Evolutionary conservation across 2,329 filamentous ascomycete genomes (phyloP).

Genomic region (Hypoxylon sp.): DNA sequence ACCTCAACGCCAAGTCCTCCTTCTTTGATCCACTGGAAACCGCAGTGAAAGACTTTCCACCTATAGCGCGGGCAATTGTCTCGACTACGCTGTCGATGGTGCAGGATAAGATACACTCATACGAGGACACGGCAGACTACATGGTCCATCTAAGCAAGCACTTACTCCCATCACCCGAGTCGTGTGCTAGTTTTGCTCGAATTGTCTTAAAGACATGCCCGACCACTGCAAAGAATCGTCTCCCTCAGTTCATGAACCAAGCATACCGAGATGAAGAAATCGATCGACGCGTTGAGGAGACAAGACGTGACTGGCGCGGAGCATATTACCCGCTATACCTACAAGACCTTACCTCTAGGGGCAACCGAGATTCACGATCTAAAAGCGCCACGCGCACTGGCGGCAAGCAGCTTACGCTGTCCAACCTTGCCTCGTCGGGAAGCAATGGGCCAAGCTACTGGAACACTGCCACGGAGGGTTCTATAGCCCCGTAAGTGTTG

Average conservation of each 20-base stretch:
- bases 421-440: slow-evolving; percentile 3
- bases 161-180: slow-evolving; percentile 9
- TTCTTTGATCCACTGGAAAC: slow-evolving; percentile 13
- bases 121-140: slow-evolving; percentile 9
- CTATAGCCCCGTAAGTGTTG: slow-evolving; percentile 7
- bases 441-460: slow-evolving; percentile 1
- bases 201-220: slow-evolving; percentile 12
- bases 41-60: not conserved
- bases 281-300: slow-evolving; percentile 4
- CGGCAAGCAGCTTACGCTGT: slow-evolving; percentile 9
- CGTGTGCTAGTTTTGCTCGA: slow-evolving; percentile 12
- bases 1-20: not conserved
- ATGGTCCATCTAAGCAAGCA: slow-evolving; percentile 27
- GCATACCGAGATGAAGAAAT: not conserved
- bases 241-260: not conserved
- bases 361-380: not conserved
- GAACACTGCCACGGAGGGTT: slow-evolving; percentile 5
- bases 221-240: not conserved
- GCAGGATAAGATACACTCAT: slow-evolving; percentile 12
- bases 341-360: not conserved
- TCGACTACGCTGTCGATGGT: slow-evolving; percentile 13
- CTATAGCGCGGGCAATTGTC: slow-evolving; percentile 22
- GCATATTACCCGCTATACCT: slow-evolving; percentile 13
- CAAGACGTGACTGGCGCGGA: slow-evolving; percentile 7
- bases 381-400: slow-evolving; percentile 2